Evolutionary conservation across 1,284 basidiomycete genomes (phyloP).

Genomic region (Caloboletus firmus): DNA sequence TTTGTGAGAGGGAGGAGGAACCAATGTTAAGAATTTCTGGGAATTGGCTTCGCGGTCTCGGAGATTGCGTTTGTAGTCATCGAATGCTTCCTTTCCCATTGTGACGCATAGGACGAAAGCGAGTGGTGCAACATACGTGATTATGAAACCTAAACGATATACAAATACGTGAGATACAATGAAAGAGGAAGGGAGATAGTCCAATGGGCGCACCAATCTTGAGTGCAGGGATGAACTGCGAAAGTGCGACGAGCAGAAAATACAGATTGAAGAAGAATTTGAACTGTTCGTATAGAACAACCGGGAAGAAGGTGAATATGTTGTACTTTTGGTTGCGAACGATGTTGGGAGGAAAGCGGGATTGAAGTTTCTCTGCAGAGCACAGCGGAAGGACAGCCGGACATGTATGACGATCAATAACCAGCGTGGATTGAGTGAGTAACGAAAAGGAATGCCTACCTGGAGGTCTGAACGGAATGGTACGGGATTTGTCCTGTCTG

Average conservation of each 20-base stretch:
- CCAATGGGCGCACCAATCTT: slow-evolving; percentile 75
- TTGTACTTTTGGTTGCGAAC: slow-evolving; percentile 99
- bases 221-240: slow-evolving; percentile 93
- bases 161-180: background rate
- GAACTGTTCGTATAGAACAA: slow-evolving; percentile 99
- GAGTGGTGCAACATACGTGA: slow-evolving; percentile 94
- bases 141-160: slow-evolving; percentile 74
- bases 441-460: slow-evolving; percentile 43
- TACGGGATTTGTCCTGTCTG: slow-evolving; percentile 69
- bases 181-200: background rate
- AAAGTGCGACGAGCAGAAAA: slow-evolving; percentile 94
- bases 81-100: slow-evolving; percentile 98
- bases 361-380: slow-evolving; percentile 63
- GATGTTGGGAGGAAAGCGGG: slow-evolving; percentile 77
- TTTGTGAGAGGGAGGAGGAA: slow-evolving; percentile 45
- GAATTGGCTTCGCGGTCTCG: slow-evolving; percentile 96
- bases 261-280: slow-evolving; percentile 99
- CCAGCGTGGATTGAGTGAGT: background rate
- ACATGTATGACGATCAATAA: background rate
- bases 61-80: slow-evolving; percentile 92
- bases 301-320: slow-evolving; percentile 88
- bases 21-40: slow-evolving; percentile 83
- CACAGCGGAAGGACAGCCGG: background rate
- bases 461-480: slow-evolving; percentile 73
- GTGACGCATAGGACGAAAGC: slow-evolving; percentile 94